A percentile compares a stretch with the other conserved stretches of the same genome.
Conservation (phyloP, 495 filamentous ascomycete species). For the Trichoderma reesei region DNA sequence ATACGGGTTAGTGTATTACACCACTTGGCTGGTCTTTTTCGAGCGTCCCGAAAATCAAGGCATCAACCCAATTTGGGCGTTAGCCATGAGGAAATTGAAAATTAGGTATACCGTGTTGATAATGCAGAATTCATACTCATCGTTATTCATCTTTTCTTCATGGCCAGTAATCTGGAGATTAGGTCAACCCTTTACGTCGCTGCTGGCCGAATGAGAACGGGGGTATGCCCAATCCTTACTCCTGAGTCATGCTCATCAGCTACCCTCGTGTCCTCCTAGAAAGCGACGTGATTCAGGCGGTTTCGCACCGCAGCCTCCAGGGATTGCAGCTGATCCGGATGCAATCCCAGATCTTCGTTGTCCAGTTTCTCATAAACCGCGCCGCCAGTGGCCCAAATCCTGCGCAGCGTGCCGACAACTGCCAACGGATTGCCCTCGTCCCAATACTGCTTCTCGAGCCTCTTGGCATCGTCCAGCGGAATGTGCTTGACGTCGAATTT, state of each 20-base stretch:
- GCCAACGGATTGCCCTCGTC: slow-evolving; percentile 41
- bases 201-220: too few relatives aligned
- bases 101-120: too few relatives aligned
- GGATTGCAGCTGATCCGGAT: slow-evolving; percentile 34
- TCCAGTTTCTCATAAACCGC: slow-evolving; percentile 60
- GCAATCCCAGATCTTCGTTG: slow-evolving; percentile 46
- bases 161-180: too few relatives aligned
- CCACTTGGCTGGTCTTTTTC: too few relatives aligned
- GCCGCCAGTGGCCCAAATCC: slow-evolving; percentile 64
- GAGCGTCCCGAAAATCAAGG: too few relatives aligned
- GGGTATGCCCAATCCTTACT: too few relatives aligned
- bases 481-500: slow-evolving; percentile 47
- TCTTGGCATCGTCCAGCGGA: slow-evolving; percentile 38
- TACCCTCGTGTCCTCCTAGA: not conserved
- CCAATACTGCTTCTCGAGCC: slow-evolving; percentile 48
- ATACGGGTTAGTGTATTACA: too few relatives aligned
- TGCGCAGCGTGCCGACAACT: slow-evolving; percentile 46
- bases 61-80: too few relatives aligned
- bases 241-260: not conserved
- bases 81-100: too few relatives aligned
- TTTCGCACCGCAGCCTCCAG: slow-evolving; percentile 35
- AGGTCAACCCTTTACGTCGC: too few relatives aligned
- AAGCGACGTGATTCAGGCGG: not conserved
- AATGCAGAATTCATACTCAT: too few relatives aligned
- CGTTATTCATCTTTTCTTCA: too few relatives aligned